Base-by-base conservation (phyloP, 345 rosid genomes). In the Eucalyptus caleyi region DNA sequence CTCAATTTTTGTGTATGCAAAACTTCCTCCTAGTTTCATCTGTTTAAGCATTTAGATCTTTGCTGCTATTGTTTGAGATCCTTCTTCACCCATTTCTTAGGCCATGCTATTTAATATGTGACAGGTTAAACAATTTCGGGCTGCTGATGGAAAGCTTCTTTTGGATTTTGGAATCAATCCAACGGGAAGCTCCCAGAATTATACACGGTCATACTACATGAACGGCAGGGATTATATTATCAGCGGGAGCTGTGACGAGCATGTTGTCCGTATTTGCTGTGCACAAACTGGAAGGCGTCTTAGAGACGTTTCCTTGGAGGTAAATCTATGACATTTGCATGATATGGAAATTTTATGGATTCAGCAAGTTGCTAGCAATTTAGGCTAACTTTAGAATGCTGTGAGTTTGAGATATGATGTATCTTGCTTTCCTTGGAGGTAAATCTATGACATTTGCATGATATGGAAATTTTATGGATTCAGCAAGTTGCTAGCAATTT, bases 241-340 rank as follows among this genome's bases (percentile, higher is more conserved):
- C 62, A 97, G 97, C 88, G 99, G 99, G 88, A 97, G 99, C 87
- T 95, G 98, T 72, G 99, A 97, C 89, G 99, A 97, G 91, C 97
- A 94, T 86, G 93, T 95, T 86, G 95, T 97, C 77, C 99, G 97
- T 80, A 93, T 97, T 90, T 96, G 98, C 90, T 97, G 99, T 92
- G 98, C 99, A 88, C 99, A 96, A 94, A 97, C 99, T 53, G 99
- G 99, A 92, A 95, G 97, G 91, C 99, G 99, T 85, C 95, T 97
- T 86, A 96, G 96, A 92, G 99, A 97, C 91, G 91, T 97, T 89
- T 94, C 96, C 86, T 91, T 97, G 94, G 99, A 97, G 99, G 99
- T 97, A 93, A 83, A 40, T 42, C 32, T 12, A 87, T 87, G 69
- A 19, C 15, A 87, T 87, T 26, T 87, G 65, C 59, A 23, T 40